Percentiles rank a stretch among this genome's conserved stretches.
Conservation (phyloP, 2,329 filamentous ascomycete species). For the Scedosporium dehoogii region DNA sequence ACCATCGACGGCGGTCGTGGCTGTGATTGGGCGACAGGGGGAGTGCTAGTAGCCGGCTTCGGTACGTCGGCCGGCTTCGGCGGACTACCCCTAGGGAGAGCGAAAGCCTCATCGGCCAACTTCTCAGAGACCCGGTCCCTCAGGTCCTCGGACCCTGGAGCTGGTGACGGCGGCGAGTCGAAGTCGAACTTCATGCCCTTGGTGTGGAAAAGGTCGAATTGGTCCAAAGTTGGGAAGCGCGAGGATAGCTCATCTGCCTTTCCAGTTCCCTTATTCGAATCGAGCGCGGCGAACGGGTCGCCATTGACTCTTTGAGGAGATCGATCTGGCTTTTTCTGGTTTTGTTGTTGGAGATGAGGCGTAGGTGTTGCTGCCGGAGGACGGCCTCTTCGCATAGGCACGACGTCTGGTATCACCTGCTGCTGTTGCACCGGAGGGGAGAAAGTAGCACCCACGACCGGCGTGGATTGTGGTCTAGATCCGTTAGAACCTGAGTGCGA, state of each 20-base stretch:
- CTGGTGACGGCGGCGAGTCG: constrained; percentile 42
- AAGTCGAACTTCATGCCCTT: constrained; percentile 79
- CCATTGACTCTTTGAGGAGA: constrained; percentile 61
- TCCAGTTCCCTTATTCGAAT: constrained; percentile 42
- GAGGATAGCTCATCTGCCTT: constrained; percentile 70
- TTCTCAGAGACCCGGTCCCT: constrained; percentile 63
- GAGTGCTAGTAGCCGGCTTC: constrained; percentile 14
- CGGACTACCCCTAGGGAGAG: constrained; percentile 24
- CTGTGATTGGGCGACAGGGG: not conserved
- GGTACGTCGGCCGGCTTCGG: constrained; percentile 17
- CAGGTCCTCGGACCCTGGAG: constrained; percentile 37
- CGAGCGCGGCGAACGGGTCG: constrained; percentile 87
- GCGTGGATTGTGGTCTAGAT: constrained; percentile 39
- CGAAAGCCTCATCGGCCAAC: constrained; percentile 78
- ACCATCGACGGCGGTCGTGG: not conserved
- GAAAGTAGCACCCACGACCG: constrained; percentile 71
- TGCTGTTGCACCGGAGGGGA: constrained; percentile 63
- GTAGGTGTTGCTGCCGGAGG: constrained; percentile 23
- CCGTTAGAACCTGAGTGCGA: constrained; percentile 44
- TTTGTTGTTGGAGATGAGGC: constrained; percentile 15
- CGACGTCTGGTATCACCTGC: constrained; percentile 73
- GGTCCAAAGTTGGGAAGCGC: constrained; percentile 82
- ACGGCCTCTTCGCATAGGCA: constrained; percentile 86
- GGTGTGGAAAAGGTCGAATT: constrained; percentile 85
- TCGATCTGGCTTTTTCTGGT: constrained; percentile 47